Percentiles rank a stretch among this genome's conserved stretches.
These are phyloP conservation scores for Trichosporon asahii DNA, from an alignment of 1,284 basidiomycete species.

Conservation along the genomic window DNA sequence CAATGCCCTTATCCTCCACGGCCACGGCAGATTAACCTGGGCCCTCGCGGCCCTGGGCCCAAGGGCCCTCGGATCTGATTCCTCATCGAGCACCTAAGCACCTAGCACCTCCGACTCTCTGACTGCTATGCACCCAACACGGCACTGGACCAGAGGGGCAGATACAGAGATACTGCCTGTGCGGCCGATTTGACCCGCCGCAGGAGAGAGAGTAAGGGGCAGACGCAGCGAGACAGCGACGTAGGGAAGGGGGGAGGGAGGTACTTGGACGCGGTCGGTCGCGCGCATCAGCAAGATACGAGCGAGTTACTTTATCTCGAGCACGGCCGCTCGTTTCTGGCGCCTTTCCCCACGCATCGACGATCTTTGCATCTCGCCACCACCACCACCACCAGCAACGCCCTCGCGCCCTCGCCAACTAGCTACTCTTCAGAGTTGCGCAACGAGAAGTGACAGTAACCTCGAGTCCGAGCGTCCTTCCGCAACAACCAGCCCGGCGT, in stretches of 20 bases:
- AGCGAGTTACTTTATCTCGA: slow-evolving; percentile 1
- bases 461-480: not conserved
- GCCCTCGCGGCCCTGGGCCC: not conserved
- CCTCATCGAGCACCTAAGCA: not conserved
- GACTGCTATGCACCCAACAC: not conserved
- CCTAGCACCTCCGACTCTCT: not conserved
- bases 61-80: not conserved
- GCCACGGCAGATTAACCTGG: slow-evolving; percentile 1
- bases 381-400: not conserved
- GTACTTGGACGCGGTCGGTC: not conserved
- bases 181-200: slow-evolving; percentile 3
- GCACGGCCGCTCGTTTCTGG: not conserved
- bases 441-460: not conserved
- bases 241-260: not conserved
- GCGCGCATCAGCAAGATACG: not conserved
- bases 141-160: not conserved
- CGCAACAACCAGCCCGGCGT: not conserved
- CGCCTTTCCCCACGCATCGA: slow-evolving; percentile 6
- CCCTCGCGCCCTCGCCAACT: not conserved
- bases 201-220: not conserved
- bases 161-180: not conserved
- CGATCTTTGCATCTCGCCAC: slow-evolving; percentile 5
- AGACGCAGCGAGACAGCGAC: not conserved
- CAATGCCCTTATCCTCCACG: not conserved
- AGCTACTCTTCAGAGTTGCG: not conserved